Conservation (phyloP, 108 stramenopile species). For the Epipyxis sp. region DNA sequence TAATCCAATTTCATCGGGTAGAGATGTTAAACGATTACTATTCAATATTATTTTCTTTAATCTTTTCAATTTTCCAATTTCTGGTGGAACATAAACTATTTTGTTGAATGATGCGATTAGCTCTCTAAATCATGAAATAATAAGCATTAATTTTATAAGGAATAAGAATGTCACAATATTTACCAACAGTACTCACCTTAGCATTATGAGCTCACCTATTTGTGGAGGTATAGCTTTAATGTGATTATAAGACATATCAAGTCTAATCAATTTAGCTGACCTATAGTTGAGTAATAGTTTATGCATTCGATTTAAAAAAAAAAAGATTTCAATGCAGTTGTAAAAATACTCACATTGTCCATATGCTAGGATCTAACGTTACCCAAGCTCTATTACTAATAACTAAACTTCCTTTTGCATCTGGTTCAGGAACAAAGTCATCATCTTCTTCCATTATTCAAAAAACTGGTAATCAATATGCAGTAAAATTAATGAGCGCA, state of each 20-base stretch:
- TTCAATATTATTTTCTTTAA: constrained; percentile 13
- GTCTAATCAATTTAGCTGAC: background rate
- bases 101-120: constrained; percentile 29
- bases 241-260: constrained; percentile 26
- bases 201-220: constrained; percentile 21
- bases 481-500: too few species aligned
- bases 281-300: too few species aligned
- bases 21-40: constrained; percentile 1
- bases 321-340: too few species aligned
- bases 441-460: constrained; percentile 26
- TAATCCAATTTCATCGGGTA: constrained; percentile 9
- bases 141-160: constrained; percentile 8
- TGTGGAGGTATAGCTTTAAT: background rate
- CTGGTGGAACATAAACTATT: background rate
- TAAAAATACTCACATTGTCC: background rate
- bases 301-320: too few species aligned
- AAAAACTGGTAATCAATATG: too few species aligned
- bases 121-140: constrained; percentile 11
- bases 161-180: too few species aligned
- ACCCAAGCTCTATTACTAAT: constrained; percentile 29
- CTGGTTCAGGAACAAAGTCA: constrained; percentile 7
- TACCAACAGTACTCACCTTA: too few species aligned
- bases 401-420: background rate
- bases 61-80: constrained; percentile 28
- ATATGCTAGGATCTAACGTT: constrained; percentile 2